Percentiles rank a stretch among this genome's conserved stretches.
Conservation (phyloP, 2,329 filamentous ascomycete species). For the Clarireedia sp. region DNA sequence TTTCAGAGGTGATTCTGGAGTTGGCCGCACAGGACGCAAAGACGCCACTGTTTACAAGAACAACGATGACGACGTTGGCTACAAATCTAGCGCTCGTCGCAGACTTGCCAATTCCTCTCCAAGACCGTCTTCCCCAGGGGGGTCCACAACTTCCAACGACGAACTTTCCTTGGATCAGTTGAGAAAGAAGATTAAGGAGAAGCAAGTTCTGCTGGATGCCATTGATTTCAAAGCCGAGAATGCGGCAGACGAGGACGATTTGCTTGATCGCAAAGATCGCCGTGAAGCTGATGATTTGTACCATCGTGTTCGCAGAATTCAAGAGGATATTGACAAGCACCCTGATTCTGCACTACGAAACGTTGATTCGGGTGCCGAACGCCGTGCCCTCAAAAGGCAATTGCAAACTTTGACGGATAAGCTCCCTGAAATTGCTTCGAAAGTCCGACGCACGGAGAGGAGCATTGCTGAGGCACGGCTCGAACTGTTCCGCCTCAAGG, state of each 20-base stretch:
- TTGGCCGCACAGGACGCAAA: conserved; percentile 59
- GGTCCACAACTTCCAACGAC: conserved; percentile 63
- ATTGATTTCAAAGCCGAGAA: conserved; percentile 96
- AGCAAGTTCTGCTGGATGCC: conserved; percentile 87
- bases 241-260: conserved; percentile 81
- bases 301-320: conserved; percentile 79
- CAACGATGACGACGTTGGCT: conserved; percentile 86
- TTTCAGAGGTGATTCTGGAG: conserved; percentile 60
- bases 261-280: conserved; percentile 80
- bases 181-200: conserved; percentile 86
- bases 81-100: conserved; percentile 87
- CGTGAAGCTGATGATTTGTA: conserved; percentile 92
- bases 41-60: conserved; percentile 97
- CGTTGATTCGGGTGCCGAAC: conserved; percentile 80
- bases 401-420: conserved; percentile 83
- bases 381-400: conserved; percentile 77
- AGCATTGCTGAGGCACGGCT: conserved; percentile 85
- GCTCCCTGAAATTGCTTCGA: conserved; percentile 83
- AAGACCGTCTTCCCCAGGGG: conserved; percentile 66
- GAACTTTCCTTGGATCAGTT: conserved; percentile 82
- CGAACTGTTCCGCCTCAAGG: conserved; percentile 86
- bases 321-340: conserved; percentile 90
- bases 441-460: conserved; percentile 84
- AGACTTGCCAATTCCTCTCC: conserved; percentile 67
- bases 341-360: conserved; percentile 65